Evolutionary conservation across 2,329 filamentous ascomycete genomes (phyloP).

Genomic region (Fusarium citri): DNA sequence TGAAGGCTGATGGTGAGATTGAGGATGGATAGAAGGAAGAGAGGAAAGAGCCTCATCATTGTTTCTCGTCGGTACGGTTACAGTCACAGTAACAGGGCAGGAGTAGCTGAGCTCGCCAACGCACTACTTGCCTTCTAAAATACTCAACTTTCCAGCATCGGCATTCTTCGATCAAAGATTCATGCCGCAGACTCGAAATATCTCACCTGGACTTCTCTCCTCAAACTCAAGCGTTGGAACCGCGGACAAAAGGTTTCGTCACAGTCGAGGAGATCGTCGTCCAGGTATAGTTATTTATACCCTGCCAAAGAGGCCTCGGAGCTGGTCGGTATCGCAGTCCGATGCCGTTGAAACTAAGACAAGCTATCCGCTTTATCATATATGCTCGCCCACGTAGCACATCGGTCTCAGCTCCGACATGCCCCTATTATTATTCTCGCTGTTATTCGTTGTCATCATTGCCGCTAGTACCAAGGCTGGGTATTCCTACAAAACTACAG

Average conservation of each 20-base stretch:
- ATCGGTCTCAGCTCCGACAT: conserved; percentile 14
- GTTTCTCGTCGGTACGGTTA: neutral
- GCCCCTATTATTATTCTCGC: conserved; percentile 5
- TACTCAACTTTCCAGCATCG: neutral
- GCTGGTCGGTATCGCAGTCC: conserved; percentile 17
- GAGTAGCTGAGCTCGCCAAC: neutral
- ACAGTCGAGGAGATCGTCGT: conserved; percentile 15
- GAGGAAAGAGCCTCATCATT: neutral
- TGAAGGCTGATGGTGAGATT: conserved; percentile 1
- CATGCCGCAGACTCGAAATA: neutral
- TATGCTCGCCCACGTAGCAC: conserved; percentile 12
- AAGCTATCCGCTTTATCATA: conserved; percentile 18
- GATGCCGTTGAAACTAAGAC: conserved; percentile 32
- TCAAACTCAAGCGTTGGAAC: neutral
- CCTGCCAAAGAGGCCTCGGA: conserved; percentile 9
- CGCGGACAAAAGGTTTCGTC: neutral
- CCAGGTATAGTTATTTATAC: conserved; percentile 11
- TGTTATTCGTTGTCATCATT: conserved; percentile 1
- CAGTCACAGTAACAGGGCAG: neutral
- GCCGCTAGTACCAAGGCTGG: neutral
- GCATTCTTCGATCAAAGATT: neutral
- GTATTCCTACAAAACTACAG: neutral
- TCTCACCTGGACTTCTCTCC: conserved; percentile 1
- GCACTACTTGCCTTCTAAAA: neutral
- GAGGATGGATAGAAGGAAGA: neutral